Conservation (phyloP, 148 eudicot genomes). For the Dianthus caryophyllus region DNA sequence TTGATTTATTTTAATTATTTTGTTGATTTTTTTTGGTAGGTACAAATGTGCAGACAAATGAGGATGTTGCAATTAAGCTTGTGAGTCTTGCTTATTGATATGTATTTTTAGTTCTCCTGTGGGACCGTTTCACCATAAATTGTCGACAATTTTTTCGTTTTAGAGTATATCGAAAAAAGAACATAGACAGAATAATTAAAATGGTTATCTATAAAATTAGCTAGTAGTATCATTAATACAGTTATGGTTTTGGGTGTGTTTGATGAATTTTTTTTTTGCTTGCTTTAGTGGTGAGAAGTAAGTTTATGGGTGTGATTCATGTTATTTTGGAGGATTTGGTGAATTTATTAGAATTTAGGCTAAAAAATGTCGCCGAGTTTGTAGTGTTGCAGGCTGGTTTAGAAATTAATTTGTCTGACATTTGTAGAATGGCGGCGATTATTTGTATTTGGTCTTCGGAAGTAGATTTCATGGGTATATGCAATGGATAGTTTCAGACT, state of each 20-base stretch:
- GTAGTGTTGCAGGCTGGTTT: background rate
- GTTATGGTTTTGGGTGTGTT: too few relatives aligned
- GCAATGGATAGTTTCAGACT: too few relatives aligned
- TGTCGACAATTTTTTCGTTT: too few relatives aligned
- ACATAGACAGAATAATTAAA: too few relatives aligned
- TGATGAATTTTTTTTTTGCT: too few relatives aligned
- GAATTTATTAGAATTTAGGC: background rate
- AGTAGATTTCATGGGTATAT: too few relatives aligned
- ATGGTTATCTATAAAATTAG: too few relatives aligned
- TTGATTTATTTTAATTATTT: background rate
- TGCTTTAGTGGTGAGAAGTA: too few relatives aligned
- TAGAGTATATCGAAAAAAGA: too few relatives aligned
- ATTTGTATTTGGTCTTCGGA: background rate
- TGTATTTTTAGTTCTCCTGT: background rate
- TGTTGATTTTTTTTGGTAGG: too few relatives aligned
- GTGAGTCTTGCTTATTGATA: constrained; percentile 38
- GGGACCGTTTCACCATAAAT: too few relatives aligned
- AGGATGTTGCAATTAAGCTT: constrained; percentile 75
- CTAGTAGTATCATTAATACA: too few relatives aligned
- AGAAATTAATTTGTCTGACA: background rate
- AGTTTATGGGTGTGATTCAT: background rate
- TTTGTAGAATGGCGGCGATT: background rate
- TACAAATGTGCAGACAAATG: constrained; percentile 70
- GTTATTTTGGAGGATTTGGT: background rate
- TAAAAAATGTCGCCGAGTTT: background rate